These are phyloP conservation scores for Phytopythium delawarense DNA, from an alignment of 352 stramenopile genomes.

Conservation along the genomic window DNA sequence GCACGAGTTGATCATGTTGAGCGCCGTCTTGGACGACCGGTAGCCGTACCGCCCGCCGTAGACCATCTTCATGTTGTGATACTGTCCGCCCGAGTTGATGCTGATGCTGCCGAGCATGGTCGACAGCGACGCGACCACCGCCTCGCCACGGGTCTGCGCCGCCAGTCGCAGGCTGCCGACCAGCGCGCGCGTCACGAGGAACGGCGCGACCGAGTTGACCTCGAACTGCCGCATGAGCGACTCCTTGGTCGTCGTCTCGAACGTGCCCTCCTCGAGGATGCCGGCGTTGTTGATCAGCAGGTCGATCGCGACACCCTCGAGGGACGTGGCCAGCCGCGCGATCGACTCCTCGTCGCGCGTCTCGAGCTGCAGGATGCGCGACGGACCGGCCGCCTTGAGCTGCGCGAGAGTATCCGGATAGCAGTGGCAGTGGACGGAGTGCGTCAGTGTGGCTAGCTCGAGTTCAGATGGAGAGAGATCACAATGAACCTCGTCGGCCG, in stretches of 20 bases:
- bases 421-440: not conserved
- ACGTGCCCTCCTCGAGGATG: conserved; percentile 19
- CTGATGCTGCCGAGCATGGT: conserved; percentile 31
- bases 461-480: no score
- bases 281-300: conserved; percentile 47
- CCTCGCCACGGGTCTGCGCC: conserved; percentile 9
- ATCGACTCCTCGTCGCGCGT: conserved; percentile 32
- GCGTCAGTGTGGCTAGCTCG: no score
- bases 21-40: conserved; percentile 41
- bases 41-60: conserved; percentile 39
- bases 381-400: conserved; percentile 18
- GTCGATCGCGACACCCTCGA: conserved; percentile 31
- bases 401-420: conserved; percentile 2
- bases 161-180: conserved; percentile 20
- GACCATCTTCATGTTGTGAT: conserved; percentile 9
- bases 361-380: conserved; percentile 31
- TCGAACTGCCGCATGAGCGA: conserved; percentile 38
- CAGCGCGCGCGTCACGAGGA: conserved; percentile 36
- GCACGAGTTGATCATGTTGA: conserved; percentile 39
- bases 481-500: conserved; percentile 24
- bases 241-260: conserved; percentile 25
- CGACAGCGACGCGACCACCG: conserved; percentile 29
- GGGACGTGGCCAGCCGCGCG: conserved; percentile 12
- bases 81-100: conserved; percentile 9
- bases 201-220: conserved; percentile 39